Percentiles rank a stretch among this genome's conserved stretches.
Conservation (phyloP, 225 moss, liverwort and hornwort species). For the Polytrichum commune region DNA sequence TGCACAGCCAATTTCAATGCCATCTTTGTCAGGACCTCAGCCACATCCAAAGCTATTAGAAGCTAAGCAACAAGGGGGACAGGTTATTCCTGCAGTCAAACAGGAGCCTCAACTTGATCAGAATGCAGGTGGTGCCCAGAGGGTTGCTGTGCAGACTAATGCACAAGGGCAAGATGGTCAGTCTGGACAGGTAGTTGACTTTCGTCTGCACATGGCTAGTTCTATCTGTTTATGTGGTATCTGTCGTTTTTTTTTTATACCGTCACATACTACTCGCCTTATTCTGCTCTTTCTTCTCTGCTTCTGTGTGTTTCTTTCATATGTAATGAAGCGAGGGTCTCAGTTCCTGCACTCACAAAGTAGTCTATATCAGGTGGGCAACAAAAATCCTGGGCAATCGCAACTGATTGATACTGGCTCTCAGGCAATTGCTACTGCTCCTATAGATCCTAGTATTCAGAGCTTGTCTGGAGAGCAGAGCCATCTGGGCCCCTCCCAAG, state of each 20-base stretch:
- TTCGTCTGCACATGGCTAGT: not conserved
- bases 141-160: conserved; percentile 34
- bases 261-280: not conserved
- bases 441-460: conserved; percentile 31
- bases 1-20: conserved; percentile 46
- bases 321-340: not conserved
- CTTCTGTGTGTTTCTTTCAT: not conserved
- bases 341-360: conserved; percentile 7
- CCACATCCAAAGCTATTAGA: conserved; percentile 72
- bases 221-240: too few relatives aligned
- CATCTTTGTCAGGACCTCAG: conserved; percentile 39
- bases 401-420: conserved; percentile 43
- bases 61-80: conserved; percentile 50
- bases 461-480: conserved; percentile 42
- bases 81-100: conserved; percentile 53
- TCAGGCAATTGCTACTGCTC: conserved; percentile 26
- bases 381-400: conserved; percentile 47
- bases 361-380: conserved; percentile 32
- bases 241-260: not conserved
- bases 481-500: conserved; percentile 28
- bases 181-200: conserved; percentile 41
- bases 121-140: conserved; percentile 58
- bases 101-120: conserved; percentile 63
- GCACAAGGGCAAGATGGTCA: conserved; percentile 31
- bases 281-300: not conserved